Conservation (phyloP, 257 asterid genomes). For the Ilex aquifolium region DNA sequence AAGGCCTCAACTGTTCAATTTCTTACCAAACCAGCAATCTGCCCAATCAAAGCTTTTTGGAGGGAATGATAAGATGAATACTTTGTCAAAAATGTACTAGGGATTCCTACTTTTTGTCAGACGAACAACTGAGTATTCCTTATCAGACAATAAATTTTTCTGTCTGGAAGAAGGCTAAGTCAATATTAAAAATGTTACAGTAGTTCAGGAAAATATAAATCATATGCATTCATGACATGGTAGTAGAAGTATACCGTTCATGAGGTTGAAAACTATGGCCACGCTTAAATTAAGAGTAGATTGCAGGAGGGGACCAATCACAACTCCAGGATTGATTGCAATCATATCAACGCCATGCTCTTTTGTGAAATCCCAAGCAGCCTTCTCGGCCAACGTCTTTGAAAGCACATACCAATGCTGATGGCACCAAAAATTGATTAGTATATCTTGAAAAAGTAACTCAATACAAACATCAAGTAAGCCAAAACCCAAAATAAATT, state of each 20-base stretch:
- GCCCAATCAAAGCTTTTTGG: no score
- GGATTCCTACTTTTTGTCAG: no score
- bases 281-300: slow-evolving; percentile 40
- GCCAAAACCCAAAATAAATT: background rate
- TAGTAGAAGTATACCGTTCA: slow-evolving; percentile 7
- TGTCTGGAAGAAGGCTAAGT: no score
- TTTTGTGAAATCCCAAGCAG: slow-evolving; percentile 44
- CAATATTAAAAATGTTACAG: no score
- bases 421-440: background rate
- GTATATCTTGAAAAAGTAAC: background rate
- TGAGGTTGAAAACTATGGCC: slow-evolving; percentile 22
- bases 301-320: slow-evolving; percentile 56
- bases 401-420: slow-evolving; percentile 47
- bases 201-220: no score
- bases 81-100: no score
- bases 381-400: slow-evolving; percentile 65
- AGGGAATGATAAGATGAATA: no score
- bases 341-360: slow-evolving; percentile 50
- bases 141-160: no score
- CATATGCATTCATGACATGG: no score
- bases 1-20: no score
- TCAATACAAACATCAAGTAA: background rate
- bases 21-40: no score
- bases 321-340: slow-evolving; percentile 48
- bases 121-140: no score